A percentile compares a stretch with the other conserved stretches of the same genome.
Evolutionary conservation across 2,329 filamentous ascomycete species (phyloP).

Genomic region (Cladosporium sp.): DNA sequence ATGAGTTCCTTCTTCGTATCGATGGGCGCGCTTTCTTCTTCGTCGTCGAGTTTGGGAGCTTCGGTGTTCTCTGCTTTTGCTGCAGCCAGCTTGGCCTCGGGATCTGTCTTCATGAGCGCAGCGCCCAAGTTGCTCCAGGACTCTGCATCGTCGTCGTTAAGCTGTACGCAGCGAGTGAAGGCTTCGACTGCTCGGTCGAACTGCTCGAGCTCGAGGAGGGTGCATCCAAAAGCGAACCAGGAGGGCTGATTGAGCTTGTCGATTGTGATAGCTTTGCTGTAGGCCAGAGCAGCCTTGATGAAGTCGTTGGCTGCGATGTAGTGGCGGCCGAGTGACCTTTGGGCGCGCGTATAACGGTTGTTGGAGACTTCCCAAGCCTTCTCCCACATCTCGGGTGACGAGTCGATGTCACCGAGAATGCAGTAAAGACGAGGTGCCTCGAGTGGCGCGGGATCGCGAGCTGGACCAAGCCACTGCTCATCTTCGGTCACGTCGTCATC

Average conservation of each 20-base stretch:
- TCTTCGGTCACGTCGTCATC: constrained; percentile 35
- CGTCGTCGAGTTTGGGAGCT: constrained; percentile 26
- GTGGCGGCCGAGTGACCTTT: constrained; percentile 78
- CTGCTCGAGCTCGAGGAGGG: constrained; percentile 70
- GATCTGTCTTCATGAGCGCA: constrained; percentile 55
- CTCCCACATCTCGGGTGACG: constrained; percentile 69
- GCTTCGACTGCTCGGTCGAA: constrained; percentile 78
- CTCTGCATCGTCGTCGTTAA: constrained; percentile 84
- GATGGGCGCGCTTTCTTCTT: constrained; percentile 30
- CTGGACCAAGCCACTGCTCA: constrained; percentile 61
- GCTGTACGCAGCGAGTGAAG: constrained; percentile 75
- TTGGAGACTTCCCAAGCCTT: constrained; percentile 85
- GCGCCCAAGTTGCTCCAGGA: constrained; percentile 94
- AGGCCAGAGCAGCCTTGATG: constrained; percentile 68
- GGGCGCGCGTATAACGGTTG: constrained; percentile 76
- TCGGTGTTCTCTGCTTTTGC: neutral
- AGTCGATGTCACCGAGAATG: constrained; percentile 85
- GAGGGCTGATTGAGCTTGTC: constrained; percentile 78
- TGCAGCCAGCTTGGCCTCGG: constrained; percentile 18
- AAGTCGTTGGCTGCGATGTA: constrained; percentile 66
- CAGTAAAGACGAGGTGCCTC: constrained; percentile 88
- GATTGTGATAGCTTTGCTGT: constrained; percentile 68
- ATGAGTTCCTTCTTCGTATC: constrained; percentile 20
- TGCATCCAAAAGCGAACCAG: constrained; percentile 89
- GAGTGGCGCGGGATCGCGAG: constrained; percentile 65